Percentiles rank a stretch among this genome's conserved stretches.
These are phyloP conservation scores for Arachnomyces sp. DNA, from an alignment of 2,329 filamentous ascomycete genomes.

Conservation along the genomic window DNA sequence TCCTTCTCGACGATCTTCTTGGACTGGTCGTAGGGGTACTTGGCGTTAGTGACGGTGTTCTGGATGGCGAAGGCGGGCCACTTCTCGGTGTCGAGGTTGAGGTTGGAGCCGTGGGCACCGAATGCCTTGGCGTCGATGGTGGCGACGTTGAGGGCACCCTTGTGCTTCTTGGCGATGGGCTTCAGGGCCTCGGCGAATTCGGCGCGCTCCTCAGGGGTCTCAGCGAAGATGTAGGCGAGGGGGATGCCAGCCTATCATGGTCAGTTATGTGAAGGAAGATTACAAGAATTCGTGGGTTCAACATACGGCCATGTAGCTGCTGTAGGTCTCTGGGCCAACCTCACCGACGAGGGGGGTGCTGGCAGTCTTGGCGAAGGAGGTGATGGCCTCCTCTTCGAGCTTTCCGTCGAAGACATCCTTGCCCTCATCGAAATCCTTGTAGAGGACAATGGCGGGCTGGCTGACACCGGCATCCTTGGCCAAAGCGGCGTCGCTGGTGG, in stretches of 20 bases:
- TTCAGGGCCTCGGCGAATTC: slow-evolving; percentile 69
- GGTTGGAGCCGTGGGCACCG: slow-evolving; percentile 88
- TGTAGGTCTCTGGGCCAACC: slow-evolving; percentile 94
- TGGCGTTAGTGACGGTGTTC: slow-evolving; percentile 88
- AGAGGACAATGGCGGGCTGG: slow-evolving; percentile 79
- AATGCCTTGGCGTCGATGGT: slow-evolving; percentile 93
- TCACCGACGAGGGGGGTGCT: slow-evolving; percentile 89
- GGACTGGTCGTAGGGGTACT: slow-evolving; percentile 87
- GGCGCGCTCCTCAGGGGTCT: slow-evolving; percentile 81
- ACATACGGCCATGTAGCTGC: slow-evolving; percentile 76
- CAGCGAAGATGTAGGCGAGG: slow-evolving; percentile 94
- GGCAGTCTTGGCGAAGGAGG: slow-evolving; percentile 72
- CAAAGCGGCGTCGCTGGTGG: slow-evolving; percentile 70
- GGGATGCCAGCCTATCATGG: slow-evolving; percentile 64
- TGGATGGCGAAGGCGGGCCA: slow-evolving; percentile 98
- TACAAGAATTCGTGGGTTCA: not conserved
- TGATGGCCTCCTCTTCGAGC: slow-evolving; percentile 72
- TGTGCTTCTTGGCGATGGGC: slow-evolving; percentile 81
- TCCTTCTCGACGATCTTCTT: slow-evolving; percentile 65
- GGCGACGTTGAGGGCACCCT: slow-evolving; percentile 93
- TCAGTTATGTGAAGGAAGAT: slow-evolving; percentile 7
- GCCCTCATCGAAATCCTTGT: slow-evolving; percentile 97
- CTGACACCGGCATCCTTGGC: slow-evolving; percentile 86
- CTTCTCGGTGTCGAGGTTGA: slow-evolving; percentile 91
- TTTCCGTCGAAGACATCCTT: slow-evolving; percentile 75